Conservation (phyloP, 2,329 filamentous ascomycete genomes). For the Hymenoscyphus fructigenus region DNA sequence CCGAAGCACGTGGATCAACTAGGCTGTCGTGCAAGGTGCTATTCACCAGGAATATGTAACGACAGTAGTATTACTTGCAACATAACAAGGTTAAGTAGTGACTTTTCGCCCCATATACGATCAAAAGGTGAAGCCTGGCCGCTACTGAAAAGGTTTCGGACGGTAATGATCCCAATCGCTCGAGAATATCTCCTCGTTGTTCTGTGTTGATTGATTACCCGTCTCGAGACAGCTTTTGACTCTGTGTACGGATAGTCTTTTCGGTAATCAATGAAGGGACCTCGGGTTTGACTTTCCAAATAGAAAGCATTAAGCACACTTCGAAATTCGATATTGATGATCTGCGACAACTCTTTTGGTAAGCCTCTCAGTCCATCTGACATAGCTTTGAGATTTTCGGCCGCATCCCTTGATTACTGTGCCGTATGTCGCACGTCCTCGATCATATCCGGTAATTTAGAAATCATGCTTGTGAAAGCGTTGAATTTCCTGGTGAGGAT, state of each 20-base stretch:
- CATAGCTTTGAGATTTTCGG: background rate
- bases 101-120: background rate
- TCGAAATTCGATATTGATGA: background rate
- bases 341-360: background rate
- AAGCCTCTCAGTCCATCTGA: background rate
- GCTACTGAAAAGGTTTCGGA: background rate
- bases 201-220: background rate
- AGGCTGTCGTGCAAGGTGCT: too few species aligned
- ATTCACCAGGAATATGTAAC: too few species aligned
- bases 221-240: background rate
- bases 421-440: background rate
- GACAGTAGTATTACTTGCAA: too few species aligned
- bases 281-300: background rate
- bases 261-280: background rate
- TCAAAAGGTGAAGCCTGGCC: slow-evolving; percentile 1
- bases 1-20: too few species aligned
- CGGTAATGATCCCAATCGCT: background rate
- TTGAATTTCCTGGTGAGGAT: background rate
- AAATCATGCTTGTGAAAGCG: background rate
- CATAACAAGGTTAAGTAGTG: background rate
- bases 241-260: background rate
- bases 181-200: background rate
- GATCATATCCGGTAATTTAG: background rate
- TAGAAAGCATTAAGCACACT: background rate
- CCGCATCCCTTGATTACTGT: background rate